Conservation (phyloP, 345 rosid species). For the Kandelia obovata region DNA sequence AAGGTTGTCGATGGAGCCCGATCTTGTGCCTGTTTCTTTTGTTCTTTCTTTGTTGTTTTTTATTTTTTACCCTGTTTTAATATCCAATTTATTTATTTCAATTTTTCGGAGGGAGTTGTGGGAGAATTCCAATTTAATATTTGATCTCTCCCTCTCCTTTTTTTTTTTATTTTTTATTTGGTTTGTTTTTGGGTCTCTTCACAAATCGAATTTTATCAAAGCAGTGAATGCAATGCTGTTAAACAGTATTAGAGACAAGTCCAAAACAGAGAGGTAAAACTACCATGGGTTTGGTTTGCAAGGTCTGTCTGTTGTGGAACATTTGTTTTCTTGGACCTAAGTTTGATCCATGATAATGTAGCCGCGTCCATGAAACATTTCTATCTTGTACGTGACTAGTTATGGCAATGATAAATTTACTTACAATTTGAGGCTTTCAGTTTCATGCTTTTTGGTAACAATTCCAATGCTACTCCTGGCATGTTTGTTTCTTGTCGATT, state of each 20-base stretch:
- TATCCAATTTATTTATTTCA: neutral
- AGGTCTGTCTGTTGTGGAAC: constrained; percentile 63
- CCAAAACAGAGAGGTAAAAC: neutral
- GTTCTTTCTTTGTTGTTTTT: neutral
- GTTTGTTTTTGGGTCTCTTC: neutral
- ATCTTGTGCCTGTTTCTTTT: neutral
- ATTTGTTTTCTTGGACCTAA: too few species aligned
- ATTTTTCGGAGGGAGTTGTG: constrained; percentile 3
- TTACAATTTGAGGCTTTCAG: too few species aligned
- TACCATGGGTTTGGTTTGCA: constrained; percentile 30
- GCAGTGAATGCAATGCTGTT: too few species aligned
- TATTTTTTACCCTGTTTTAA: neutral
- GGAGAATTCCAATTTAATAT: constrained; percentile 30
- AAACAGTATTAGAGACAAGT: too few species aligned
- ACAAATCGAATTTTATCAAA: neutral
- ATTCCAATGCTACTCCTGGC: too few species aligned
- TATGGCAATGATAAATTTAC: too few species aligned
- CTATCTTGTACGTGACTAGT: too few species aligned
- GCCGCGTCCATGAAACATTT: too few species aligned
- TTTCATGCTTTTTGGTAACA: too few species aligned
- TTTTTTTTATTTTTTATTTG: neutral
- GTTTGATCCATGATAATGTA: too few species aligned
- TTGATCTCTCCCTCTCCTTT: neutral
- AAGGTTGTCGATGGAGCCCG: too few species aligned
- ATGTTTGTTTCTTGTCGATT: too few species aligned